phyloP scores from a whole-genome alignment of 208 protist genomes.

The Crithidia brevicula region DNA sequence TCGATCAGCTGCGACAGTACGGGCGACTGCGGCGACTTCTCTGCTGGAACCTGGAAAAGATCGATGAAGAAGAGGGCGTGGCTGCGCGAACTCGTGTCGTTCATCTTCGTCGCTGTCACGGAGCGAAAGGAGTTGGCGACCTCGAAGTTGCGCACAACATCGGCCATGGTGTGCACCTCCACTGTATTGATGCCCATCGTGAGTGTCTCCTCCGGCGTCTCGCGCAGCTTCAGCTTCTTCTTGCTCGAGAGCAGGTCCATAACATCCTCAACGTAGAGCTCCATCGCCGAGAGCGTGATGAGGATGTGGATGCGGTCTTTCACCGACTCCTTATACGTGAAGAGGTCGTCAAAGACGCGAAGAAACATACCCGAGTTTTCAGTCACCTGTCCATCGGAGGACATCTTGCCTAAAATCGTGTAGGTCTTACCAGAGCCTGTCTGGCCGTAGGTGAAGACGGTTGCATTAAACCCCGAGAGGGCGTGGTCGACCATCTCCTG shows the following conservation, averaged over 20 bases:
- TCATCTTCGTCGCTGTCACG: slow-evolving; percentile 88
- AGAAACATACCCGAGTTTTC: slow-evolving; percentile 80
- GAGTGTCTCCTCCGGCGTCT: slow-evolving; percentile 79
- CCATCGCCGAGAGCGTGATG: slow-evolving; percentile 85
- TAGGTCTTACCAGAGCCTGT: slow-evolving; percentile 92
- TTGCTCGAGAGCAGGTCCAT: slow-evolving; percentile 85
- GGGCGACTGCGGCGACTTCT: slow-evolving; percentile 33
- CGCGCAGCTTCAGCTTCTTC: slow-evolving; percentile 84
- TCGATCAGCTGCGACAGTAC: slow-evolving; percentile 59
- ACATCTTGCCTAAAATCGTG: slow-evolving; percentile 87
- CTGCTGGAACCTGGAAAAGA: slow-evolving; percentile 62
- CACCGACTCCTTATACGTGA: slow-evolving; percentile 63
- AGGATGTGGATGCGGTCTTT: slow-evolving; percentile 55
- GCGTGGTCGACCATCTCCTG: slow-evolving; percentile 85
- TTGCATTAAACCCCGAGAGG: slow-evolving; percentile 75
- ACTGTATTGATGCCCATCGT: slow-evolving; percentile 61
- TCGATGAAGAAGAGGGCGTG: slow-evolving; percentile 93
- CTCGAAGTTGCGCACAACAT: slow-evolving; percentile 77
- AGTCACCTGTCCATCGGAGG: slow-evolving; percentile 35
- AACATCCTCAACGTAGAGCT: slow-evolving; percentile 89
- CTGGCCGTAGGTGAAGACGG: slow-evolving; percentile 93
- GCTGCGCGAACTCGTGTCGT: slow-evolving; percentile 88
- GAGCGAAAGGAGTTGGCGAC: slow-evolving; percentile 81
- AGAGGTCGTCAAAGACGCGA: slow-evolving; percentile 86
- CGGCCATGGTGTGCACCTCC: slow-evolving; percentile 72